Evolutionary conservation across 192 early-diverging fungal species (phyloP).

Genomic region (Coemansia sp.): DNA sequence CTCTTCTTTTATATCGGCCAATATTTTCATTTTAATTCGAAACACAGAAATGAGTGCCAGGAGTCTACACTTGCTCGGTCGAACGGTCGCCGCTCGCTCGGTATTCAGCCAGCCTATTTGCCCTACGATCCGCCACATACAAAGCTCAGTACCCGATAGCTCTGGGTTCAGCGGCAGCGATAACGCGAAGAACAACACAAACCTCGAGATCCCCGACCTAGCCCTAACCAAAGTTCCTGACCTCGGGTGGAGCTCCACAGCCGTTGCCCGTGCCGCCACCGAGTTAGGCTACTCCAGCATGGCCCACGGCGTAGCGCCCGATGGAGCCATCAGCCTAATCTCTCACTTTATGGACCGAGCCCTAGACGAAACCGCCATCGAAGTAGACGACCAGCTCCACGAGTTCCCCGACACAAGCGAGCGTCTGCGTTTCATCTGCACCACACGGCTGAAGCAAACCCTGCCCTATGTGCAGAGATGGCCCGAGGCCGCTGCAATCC

Average conservation of each 20-base stretch:
- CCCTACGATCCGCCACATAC: background rate
- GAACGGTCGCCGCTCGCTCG: background rate
- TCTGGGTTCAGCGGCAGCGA: slow-evolving; percentile 5
- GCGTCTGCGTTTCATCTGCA: slow-evolving; percentile 61
- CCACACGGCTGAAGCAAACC: slow-evolving; percentile 67
- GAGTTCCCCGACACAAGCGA: slow-evolving; percentile 49
- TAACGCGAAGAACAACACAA: slow-evolving; percentile 3
- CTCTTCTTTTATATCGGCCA: background rate
- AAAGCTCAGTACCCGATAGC: background rate
- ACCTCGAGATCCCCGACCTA: slow-evolving; percentile 57
- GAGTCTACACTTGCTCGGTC: background rate
- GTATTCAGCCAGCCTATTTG: background rate
- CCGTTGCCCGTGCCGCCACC: slow-evolving; percentile 62
- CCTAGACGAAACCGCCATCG: slow-evolving; percentile 56
- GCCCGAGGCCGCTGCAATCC: slow-evolving; percentile 73
- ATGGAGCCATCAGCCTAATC: slow-evolving; percentile 68
- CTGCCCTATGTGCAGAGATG: slow-evolving; percentile 69
- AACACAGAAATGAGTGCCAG: background rate
- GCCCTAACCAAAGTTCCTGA: slow-evolving; percentile 67
- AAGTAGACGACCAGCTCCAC: slow-evolving; percentile 61
- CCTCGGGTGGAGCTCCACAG: slow-evolving; percentile 74
- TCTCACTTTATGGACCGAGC: slow-evolving; percentile 72
- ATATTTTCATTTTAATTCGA: background rate
- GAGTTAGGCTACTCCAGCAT: slow-evolving; percentile 69
- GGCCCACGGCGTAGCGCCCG: slow-evolving; percentile 65